Evolutionary conservation across 2,329 filamentous ascomycete genomes (phyloP).

Genomic region (Zymoseptoria ardabiliae): DNA sequence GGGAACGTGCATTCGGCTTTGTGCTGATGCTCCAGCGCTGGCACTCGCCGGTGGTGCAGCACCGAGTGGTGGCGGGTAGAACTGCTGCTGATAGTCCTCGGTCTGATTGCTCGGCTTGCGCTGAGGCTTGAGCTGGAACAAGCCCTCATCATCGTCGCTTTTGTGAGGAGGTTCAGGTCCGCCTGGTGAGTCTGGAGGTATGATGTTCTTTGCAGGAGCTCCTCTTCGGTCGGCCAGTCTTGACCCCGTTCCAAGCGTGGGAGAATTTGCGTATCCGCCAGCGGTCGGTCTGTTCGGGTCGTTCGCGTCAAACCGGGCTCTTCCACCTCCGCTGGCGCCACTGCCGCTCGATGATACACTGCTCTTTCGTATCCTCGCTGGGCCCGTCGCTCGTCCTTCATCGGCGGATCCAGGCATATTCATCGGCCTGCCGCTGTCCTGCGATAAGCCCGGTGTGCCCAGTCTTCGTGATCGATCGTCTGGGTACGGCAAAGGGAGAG

Average conservation of each 20-base stretch:
- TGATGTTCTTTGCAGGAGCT: constrained; percentile 64
- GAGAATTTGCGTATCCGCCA: constrained; percentile 37
- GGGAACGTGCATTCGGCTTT: constrained; percentile 42
- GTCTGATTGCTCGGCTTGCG: constrained; percentile 15
- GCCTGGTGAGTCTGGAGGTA: constrained; percentile 75
- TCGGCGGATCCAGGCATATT: constrained; percentile 24
- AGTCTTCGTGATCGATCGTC: constrained; percentile 21
- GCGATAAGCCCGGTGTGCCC: constrained; percentile 12
- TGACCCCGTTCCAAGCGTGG: constrained; percentile 23
- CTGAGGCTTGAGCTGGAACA: constrained; percentile 54
- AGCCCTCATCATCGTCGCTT: constrained; percentile 57
- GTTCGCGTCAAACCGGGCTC: constrained; percentile 40
- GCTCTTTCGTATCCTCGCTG: constrained; percentile 16
- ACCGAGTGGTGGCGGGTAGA: constrained; percentile 49
- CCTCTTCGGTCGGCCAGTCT: constrained; percentile 74
- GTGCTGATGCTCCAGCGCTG: constrained; percentile 6
- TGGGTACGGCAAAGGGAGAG: constrained; percentile 25
- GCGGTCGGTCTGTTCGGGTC: constrained; percentile 44
- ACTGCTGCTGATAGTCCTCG: constrained; percentile 44
- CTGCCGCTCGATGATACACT: constrained; percentile 28
- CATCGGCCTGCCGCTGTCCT: constrained; percentile 7
- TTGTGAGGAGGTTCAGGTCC: constrained; percentile 63
- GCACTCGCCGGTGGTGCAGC: constrained; percentile 19
- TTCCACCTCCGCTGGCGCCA: constrained; percentile 14
- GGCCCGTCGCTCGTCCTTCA: constrained; percentile 17